A percentile compares a stretch with the other conserved stretches of the same genome.
phyloP scores from a whole-genome alignment of 2,329 filamentous ascomycete species.

The Tolypocladium tundrense region DNA sequence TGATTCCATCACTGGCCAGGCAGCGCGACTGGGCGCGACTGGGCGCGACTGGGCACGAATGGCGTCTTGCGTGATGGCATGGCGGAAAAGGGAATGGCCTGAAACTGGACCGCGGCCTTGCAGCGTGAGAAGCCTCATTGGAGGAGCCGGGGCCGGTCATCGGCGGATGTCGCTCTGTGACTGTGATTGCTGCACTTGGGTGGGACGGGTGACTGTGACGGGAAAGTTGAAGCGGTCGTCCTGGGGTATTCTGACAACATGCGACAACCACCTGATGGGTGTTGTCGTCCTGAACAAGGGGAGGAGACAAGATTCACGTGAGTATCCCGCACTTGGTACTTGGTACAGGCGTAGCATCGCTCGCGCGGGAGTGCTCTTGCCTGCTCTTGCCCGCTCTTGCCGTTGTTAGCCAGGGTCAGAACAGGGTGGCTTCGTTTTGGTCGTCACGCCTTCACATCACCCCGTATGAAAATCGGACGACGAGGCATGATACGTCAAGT shows the following conservation, averaged over 20 bases:
- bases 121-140: background rate
- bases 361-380: too few relatives aligned
- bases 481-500: background rate
- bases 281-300: background rate
- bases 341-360: too few relatives aligned
- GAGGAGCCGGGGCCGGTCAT: background rate
- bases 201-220: background rate
- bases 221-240: background rate
- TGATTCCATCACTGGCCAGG: too few relatives aligned
- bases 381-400: too few relatives aligned
- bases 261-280: background rate
- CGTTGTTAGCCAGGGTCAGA: too few relatives aligned
- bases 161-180: background rate
- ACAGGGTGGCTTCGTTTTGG: too few relatives aligned
- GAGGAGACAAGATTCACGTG: background rate
- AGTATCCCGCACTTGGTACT: too few relatives aligned
- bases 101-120: background rate
- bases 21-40: too few relatives aligned
- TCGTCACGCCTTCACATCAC: too few relatives aligned
- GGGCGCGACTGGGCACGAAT: background rate
- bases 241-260: background rate
- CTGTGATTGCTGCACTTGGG: background rate
- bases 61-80: background rate
- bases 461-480: too few relatives aligned
- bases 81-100: background rate